Evolutionary conservation across 352 stramenopile species (phyloP), one percentile per base, ranked within the genome.

Genomic region (Globisporangium mamillatum): DNA sequence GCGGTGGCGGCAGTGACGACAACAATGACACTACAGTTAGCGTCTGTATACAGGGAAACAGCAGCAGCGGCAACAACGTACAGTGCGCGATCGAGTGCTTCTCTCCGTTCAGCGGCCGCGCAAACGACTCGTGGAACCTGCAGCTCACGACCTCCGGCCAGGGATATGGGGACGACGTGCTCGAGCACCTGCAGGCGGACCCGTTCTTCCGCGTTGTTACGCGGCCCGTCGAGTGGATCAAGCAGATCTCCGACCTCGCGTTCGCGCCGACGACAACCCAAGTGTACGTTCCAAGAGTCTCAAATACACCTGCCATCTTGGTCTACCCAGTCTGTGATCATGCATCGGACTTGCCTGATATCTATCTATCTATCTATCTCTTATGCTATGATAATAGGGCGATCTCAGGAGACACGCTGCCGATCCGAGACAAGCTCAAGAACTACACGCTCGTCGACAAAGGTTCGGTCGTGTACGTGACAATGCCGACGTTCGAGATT

Each of bases 41-140:
- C 67, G 50, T 61, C n/a, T 77, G 72, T 18, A 54, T 50, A 36
- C 27, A 24, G 25, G 58, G 48, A 9, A 12, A 12, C 55, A 46
- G 63, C 52, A 61, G 8, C 32, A 29, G 4, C 5, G 20, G 18
- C 6, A 60, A 20, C 20, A 9, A 18, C 6, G 34, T 29, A 0
- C 22, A n/a, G 32, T 83, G 76, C 32, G 76, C 76, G 12, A 54
- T 83, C 67, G 72, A 83, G 66, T 83, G 76, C 59, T 70, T 83
- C 64, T 66, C 54, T 2, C 76, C 74, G n/a, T 73, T 81, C 52
- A 76, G 68, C 27, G 73, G 72, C 7, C 59, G 20, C 9, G 41
- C n/a, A 9, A 65, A 66, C 24, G 38, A 67, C 5, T 59, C 55
- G 46, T 83, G 76, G 76, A 69, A 78, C 55, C 61, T 83, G 38